Conservation (phyloP, 768 basidiomycete genomes). For the Tephrocybe sp. region DNA sequence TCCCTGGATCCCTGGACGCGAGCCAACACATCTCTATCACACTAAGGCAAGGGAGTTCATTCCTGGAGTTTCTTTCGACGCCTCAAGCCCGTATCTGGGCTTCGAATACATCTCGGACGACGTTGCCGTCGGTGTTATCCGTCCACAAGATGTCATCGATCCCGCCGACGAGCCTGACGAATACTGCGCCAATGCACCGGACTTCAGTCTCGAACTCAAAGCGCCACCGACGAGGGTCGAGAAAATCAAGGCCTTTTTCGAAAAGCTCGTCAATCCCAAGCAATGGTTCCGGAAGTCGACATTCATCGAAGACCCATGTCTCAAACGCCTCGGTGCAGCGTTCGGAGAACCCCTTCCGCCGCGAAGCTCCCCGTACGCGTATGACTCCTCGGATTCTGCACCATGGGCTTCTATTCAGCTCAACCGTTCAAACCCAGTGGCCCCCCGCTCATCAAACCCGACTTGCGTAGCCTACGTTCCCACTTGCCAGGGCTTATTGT, state of each 20-base stretch:
- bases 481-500: background rate
- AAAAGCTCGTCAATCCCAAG: background rate
- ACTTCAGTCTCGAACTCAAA: background rate
- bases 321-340: no score
- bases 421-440: background rate
- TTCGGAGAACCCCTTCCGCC: background rate
- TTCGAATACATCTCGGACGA: conserved; percentile 1
- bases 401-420: background rate
- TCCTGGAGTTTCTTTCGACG: background rate
- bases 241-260: background rate
- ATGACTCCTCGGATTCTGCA: background rate
- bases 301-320: no score
- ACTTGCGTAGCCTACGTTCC: background rate
- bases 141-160: background rate
- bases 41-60: background rate
- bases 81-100: background rate
- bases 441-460: background rate
- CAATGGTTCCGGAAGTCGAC: background rate
- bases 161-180: background rate
- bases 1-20: conserved; percentile 25
- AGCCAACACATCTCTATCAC: background rate
- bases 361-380: background rate
- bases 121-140: background rate
- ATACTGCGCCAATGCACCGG: background rate
- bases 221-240: background rate